Evolutionary conservation across 148 eudicot genomes (phyloP).

Genomic region (Chenopodium suecicum): DNA sequence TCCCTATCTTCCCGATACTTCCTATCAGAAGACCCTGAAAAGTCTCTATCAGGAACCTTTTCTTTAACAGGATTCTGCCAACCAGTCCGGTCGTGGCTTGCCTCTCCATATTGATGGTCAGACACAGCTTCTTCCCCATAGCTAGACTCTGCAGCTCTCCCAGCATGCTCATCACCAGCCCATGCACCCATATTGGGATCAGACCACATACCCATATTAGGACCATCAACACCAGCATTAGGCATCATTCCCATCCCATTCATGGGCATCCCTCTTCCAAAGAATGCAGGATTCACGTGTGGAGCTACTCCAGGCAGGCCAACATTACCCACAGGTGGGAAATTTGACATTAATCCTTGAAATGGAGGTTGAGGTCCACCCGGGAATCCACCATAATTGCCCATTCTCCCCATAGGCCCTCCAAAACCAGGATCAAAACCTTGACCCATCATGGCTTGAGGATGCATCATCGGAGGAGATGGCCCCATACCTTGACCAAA

Average conservation of each 20-base stretch:
- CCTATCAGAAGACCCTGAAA: constrained; percentile 82
- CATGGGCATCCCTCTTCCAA: constrained; percentile 80
- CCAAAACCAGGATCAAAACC: constrained; percentile 88
- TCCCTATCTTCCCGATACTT: constrained; percentile 79
- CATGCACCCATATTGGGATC: constrained; percentile 83
- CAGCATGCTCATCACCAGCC: constrained; percentile 79
- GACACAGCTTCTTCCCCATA: constrained; percentile 81
- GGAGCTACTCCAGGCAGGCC: constrained; percentile 89
- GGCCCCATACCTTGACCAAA: constrained; percentile 71
- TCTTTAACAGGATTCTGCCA: constrained; percentile 60
- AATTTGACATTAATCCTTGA: constrained; percentile 67
- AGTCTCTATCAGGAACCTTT: constrained; percentile 69
- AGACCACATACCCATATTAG: constrained; percentile 85
- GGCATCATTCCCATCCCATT: constrained; percentile 92
- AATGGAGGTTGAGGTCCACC: constrained; percentile 69
- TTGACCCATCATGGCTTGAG: constrained; percentile 83
- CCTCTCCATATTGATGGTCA: constrained; percentile 80
- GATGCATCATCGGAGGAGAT: constrained; percentile 66
- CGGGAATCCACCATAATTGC: constrained; percentile 55
- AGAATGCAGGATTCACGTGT: constrained; percentile 89
- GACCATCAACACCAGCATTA: constrained; percentile 68
- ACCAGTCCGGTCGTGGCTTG: constrained; percentile 58
- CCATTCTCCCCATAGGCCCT: constrained; percentile 87
- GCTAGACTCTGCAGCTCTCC: constrained; percentile 76
- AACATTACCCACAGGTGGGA: constrained; percentile 69